phyloP scores from a whole-genome alignment of 805 yeast species.

The Yarrowia sp. region DNA sequence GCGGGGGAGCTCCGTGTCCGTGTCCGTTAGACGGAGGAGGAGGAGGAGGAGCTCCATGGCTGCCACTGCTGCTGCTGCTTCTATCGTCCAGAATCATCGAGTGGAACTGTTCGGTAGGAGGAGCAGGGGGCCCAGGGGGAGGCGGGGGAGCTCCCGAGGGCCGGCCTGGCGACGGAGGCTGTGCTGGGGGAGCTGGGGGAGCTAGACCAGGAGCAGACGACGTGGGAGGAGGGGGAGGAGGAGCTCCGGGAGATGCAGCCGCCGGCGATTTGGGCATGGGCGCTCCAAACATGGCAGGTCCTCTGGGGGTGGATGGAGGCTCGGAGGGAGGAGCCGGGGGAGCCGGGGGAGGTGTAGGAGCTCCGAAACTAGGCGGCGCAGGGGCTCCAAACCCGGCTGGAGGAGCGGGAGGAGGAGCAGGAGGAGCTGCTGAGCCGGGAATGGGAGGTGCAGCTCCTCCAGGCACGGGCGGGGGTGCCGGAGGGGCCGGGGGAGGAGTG shows the following conservation, averaged over 20 bases:
- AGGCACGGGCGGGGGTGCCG: constrained; percentile 28
- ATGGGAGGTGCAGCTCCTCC: constrained; percentile 22
- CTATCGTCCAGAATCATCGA: constrained; percentile 24
- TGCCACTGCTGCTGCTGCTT: constrained; percentile 16
- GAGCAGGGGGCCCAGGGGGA: constrained; percentile 47
- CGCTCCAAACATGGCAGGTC: constrained; percentile 39
- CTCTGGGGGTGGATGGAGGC: constrained; percentile 41
- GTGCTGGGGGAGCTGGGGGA: constrained; percentile 48
- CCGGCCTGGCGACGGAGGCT: constrained; percentile 43
- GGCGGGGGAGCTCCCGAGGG: constrained; percentile 45
- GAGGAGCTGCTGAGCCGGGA: constrained; percentile 40
- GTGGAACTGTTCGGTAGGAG: constrained; percentile 41
- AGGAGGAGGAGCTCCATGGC: constrained; percentile 41
- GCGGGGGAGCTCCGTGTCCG: constrained; percentile 42
- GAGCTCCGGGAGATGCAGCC: constrained; percentile 40
- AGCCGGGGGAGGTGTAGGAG: constrained; percentile 41
- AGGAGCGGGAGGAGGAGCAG: constrained; percentile 40
- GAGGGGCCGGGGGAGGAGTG: constrained; percentile 13
- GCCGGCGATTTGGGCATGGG: constrained; percentile 38
- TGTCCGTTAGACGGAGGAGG: constrained; percentile 49
- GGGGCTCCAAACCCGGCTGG: constrained; percentile 40
- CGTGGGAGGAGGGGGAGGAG: constrained; percentile 43
- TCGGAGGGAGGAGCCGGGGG: constrained; percentile 42
- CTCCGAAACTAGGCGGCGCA: constrained; percentile 32
- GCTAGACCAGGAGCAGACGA: constrained; percentile 39